These are phyloP conservation scores for Neurospora sp. DNA, from an alignment of 2,329 filamentous ascomycete species.

Conservation along the genomic window DNA sequence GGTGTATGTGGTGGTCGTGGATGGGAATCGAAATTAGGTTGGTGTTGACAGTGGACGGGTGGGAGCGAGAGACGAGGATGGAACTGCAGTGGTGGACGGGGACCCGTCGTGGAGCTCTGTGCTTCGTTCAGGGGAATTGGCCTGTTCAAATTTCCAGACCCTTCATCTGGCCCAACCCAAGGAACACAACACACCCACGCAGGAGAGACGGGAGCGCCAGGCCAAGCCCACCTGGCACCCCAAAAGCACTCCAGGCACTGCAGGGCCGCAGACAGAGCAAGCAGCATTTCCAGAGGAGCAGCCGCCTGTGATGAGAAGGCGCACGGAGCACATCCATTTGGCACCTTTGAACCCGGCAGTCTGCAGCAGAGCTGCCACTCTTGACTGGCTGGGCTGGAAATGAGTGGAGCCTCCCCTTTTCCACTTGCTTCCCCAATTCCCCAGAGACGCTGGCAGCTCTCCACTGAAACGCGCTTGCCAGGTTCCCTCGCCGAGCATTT, in stretches of 20 bases:
- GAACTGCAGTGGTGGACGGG: not conserved
- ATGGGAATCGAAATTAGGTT: conserved; percentile 7
- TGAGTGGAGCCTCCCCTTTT: conserved; percentile 9
- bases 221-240: not conserved
- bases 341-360: conserved; percentile 1
- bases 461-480: conserved; percentile 5
- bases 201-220: not conserved
- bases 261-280: conserved; percentile 14
- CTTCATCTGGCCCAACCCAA: not conserved
- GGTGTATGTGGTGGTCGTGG: conserved; percentile 2
- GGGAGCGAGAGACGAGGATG: conserved; percentile 7
- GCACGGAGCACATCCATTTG: conserved; percentile 14
- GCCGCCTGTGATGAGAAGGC: conserved; percentile 2
- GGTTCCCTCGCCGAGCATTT: conserved; percentile 9
- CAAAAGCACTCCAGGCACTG: not conserved
- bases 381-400: conserved; percentile 1
- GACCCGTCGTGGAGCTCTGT: conserved; percentile 16
- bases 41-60: conserved; percentile 20
- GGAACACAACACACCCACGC: not conserved
- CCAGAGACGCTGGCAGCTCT: conserved; percentile 8
- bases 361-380: not conserved
- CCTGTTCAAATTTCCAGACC: conserved; percentile 28
- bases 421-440: conserved; percentile 15
- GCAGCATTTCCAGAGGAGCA: not conserved
- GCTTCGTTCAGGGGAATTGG: conserved; percentile 26